Evolutionary conservation across 495 filamentous ascomycete genomes (phyloP), one percentile per base, ranked within the genome.

Genomic region (Aspergillus bertholletiae): DNA sequence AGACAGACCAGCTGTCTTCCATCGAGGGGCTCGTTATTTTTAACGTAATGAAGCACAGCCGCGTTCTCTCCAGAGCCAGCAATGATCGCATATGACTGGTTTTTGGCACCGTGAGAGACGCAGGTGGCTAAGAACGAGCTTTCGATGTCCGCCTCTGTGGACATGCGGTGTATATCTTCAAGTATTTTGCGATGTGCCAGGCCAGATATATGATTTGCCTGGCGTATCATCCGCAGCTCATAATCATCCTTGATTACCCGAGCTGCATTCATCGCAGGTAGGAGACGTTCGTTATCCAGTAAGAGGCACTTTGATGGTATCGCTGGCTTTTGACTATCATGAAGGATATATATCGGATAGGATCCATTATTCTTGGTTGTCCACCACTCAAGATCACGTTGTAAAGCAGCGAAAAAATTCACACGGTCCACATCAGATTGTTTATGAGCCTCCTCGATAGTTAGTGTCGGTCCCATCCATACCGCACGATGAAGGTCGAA

Each of bases 401-500:
- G 81, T 28, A 96, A 69, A 21, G 88, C 84, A 48, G 73, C 79
- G 9, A 82, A 82, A 54, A 84, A 84, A 26, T 76, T 76, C 44
- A 90, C 89, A 7, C 78, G 76, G 63, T 97, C 93, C 59, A 97
- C 81, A 64, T 98, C 90, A 68, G 87, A 96, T 39, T 63, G 70
- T 27, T 66, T 59, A 54, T 82, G 71, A 15, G 93, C 94, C 58
- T 96, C 88, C 32, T 88, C 78, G 39, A 76, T 64, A 7, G 83
- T 84, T 46, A 95, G 70, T 1, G 94, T 94, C 20, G 96, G 84
- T n/a, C 94, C 95, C 51, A 87, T 88, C 94, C 94, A 97, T 61
- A 97, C 89, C 5, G 96, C 92, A 48, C 80, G 83, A 44, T 89
- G 88, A 44, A 92, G 83, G 54, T 94, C 84, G 62, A 96, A 83